Evolutionary conservation across 2,329 filamentous ascomycete genomes (phyloP), one percentile per base, ranked within the genome.

Genomic region (Colletotrichum sp.): DNA sequence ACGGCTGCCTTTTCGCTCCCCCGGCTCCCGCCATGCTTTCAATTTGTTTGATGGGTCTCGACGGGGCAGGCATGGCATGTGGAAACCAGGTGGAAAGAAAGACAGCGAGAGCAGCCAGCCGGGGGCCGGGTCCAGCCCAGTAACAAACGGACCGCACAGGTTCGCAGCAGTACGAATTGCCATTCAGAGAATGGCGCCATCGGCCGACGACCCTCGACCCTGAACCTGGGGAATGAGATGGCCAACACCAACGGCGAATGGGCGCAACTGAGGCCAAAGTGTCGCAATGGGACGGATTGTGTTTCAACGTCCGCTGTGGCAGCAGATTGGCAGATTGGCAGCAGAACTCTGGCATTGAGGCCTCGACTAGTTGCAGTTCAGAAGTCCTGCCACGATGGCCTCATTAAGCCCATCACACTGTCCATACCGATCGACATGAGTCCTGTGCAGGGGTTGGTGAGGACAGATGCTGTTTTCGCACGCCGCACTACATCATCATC

Each of bases 1-100:
- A 34, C 64, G 56, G 56, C 70, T 73, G 64, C 70, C 70, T 75
- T 73, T 52, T 55, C 43, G 43, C 43, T 52, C 16, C 25, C n/a
- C 62, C 39, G 25, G 39, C 28, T 66, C 43, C 43, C 43, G 43
- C 6, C 36, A 66, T 66, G 36, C 39, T 52, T 52, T 52, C 22
- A 66, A 48, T 66, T 43, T 18, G 36, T 39, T 43, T 48, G 43
- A 64, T 30, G 71, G 71, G 66, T 65, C 58, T 22, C 22, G 58
- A 34, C 30, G 30, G 18, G n/a, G 34, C n/a, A 39, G 52, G 39
- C 6, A 22, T 68, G 48, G 25, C 28, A 56, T 66, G 30, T 36
- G 36, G 48, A 61, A 64, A 64, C 61, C 36, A n/a, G 58, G 8
- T 28, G 18, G 58, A 22, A 64, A 64, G 10, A 48, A 52, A 52